Percentiles rank a stretch among this genome's conserved stretches.
Conservation (phyloP, 2,329 filamentous ascomycete genomes). For the Chlorencoelia australis region DNA sequence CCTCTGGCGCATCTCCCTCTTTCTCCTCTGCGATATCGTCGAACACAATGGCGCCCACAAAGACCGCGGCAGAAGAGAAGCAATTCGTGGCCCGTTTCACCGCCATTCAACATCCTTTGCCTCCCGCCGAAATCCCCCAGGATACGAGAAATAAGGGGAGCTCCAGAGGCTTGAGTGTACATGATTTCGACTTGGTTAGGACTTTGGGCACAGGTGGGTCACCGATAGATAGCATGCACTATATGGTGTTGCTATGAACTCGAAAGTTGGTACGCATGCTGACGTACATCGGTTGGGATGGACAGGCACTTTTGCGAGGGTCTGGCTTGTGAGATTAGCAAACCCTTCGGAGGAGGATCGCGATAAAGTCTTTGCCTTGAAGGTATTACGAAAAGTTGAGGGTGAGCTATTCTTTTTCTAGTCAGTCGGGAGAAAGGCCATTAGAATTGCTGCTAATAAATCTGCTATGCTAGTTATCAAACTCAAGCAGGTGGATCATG, state of each 20-base stretch:
- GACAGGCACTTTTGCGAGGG: slow-evolving; percentile 68
- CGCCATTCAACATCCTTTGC: slow-evolving; percentile 13
- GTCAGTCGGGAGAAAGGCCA: background rate
- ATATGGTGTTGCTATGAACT: slow-evolving; percentile 3
- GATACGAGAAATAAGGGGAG: slow-evolving; percentile 20
- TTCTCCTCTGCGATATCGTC: background rate
- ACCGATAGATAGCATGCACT: background rate
- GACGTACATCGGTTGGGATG: slow-evolving; percentile 11
- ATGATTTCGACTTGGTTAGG: slow-evolving; percentile 64
- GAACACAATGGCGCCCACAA: slow-evolving; percentile 2
- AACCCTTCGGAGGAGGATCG: slow-evolving; percentile 42
- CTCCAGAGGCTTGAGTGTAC: slow-evolving; percentile 29
- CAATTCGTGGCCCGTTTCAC: slow-evolving; percentile 20
- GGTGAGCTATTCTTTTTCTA: slow-evolving; percentile 22
- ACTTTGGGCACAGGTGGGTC: slow-evolving; percentile 63
- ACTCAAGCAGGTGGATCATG: slow-evolving; percentile 79
- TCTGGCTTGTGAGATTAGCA: slow-evolving; percentile 64
- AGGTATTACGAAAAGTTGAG: slow-evolving; percentile 64
- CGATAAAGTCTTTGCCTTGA: slow-evolving; percentile 67
- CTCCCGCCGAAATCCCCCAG: slow-evolving; percentile 18
- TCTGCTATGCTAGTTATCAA: slow-evolving; percentile 67
- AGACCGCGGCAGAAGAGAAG: slow-evolving; percentile 15
- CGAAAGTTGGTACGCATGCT: slow-evolving; percentile 6
- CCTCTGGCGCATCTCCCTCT: background rate
- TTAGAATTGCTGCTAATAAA: background rate